A percentile compares a stretch with the other conserved stretches of the same genome.
phyloP scores from a whole-genome alignment of 2,329 filamentous ascomycete species.

The Diaporthe australafricana region DNA sequence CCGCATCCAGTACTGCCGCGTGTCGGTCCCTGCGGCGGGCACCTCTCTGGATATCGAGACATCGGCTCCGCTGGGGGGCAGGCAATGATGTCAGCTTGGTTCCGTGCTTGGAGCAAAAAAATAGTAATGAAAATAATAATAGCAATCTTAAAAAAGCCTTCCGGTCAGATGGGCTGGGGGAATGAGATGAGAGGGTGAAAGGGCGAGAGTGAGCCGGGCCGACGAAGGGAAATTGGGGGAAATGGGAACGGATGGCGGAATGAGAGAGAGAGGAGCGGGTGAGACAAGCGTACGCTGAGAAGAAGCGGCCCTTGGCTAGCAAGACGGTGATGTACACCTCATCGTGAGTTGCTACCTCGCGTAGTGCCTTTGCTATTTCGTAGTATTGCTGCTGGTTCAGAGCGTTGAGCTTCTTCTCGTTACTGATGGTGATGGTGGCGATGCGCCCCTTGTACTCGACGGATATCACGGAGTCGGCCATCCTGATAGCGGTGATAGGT shows the following conservation, averaged over 20 bases:
- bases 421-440: slow-evolving; percentile 88
- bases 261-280: slow-evolving; percentile 17
- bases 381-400: slow-evolving; percentile 80
- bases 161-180: slow-evolving; percentile 16
- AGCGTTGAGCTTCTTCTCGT: slow-evolving; percentile 88
- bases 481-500: slow-evolving; percentile 38
- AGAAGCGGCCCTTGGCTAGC: slow-evolving; percentile 83
- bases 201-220: slow-evolving; percentile 23
- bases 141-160: neutral
- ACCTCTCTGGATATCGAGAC: slow-evolving; percentile 67
- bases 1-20: slow-evolving; percentile 69
- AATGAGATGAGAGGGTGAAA: slow-evolving; percentile 7
- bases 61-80: slow-evolving; percentile 78
- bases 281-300: slow-evolving; percentile 79
- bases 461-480: slow-evolving; percentile 61
- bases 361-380: slow-evolving; percentile 76
- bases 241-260: slow-evolving; percentile 22
- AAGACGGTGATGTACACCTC: slow-evolving; percentile 88
- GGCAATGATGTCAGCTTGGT: slow-evolving; percentile 14
- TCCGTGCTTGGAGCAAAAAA: neutral
- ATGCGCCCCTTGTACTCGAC: slow-evolving; percentile 75
- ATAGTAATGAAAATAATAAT: neutral
- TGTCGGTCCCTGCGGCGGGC: slow-evolving; percentile 51
- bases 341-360: slow-evolving; percentile 81
- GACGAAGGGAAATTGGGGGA: neutral